Base-by-base conservation (phyloP, 805 yeast genomes). In the Ogataea saltuana region DNA sequence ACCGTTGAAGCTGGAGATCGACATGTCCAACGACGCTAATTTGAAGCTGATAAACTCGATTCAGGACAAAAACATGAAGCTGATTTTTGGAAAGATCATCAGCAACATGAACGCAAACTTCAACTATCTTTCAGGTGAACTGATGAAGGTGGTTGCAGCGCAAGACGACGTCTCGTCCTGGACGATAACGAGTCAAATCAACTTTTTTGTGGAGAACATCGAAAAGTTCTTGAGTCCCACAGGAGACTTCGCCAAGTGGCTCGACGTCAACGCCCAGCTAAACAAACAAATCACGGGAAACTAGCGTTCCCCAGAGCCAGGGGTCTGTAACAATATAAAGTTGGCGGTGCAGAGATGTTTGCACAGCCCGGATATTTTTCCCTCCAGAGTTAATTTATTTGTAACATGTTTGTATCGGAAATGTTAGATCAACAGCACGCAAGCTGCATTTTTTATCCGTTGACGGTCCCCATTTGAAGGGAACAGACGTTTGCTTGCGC, bases 101-200 rank as follows among this genome's bases (percentile, higher is more conserved):
- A 54, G 47, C 37, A 63, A 63, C 43, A 49, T 67, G 44, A 51
- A 51, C 31, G 41, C 42, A 18, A 66, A 67, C 45, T 65, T 64
- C 46, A 53, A 51, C 28, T 38, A 41, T 8, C 41, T 56, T 5
- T 51, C 66, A 0, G 11, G 25, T 2, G 62, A 56, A 20, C 44
- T 55, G 13, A 36, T 58, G 8, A 47, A 46, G 34, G 33, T 31
- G 16, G 46, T 36, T 11, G 28, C n/a, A 34, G 43, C 41, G n/a
- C n/a, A n/a, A 3, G 26, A 23, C 9, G 30, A 33, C 4, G 32
- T 10, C 1, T 27, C 10, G 8, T 41, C 33, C 10, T 55, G 60
- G 57, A 51, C 64, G 2, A 50, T 65, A 6, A 60, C 68, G 1
- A 47, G 63, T 29, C 68, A 65, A 45, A 19, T 67, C 15, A 66